Conservation (phyloP, 1,139 yeast species). For the Hemisphaericaspora xylofermentans region DNA sequence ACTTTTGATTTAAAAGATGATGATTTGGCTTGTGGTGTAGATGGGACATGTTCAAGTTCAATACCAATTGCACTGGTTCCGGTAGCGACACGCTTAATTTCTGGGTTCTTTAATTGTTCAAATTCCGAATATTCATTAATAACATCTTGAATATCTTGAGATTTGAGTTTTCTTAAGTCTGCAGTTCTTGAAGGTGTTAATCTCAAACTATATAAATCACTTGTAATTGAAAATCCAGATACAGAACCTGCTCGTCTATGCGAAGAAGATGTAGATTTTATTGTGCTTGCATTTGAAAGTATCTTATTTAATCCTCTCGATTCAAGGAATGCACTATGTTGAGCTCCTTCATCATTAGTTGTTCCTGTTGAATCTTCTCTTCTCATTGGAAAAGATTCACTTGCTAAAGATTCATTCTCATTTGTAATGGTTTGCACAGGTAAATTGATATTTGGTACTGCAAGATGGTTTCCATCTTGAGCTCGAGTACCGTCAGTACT, state of each 20-base stretch:
- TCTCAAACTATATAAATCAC: slow-evolving; percentile 12
- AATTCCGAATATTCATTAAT: slow-evolving; percentile 61
- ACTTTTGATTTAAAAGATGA: slow-evolving; percentile 8
- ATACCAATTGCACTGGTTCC: slow-evolving; percentile 13
- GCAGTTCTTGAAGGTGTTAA: slow-evolving; percentile 28
- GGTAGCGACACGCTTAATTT: slow-evolving; percentile 11
- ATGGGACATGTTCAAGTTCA: slow-evolving; percentile 6
- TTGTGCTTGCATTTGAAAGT: slow-evolving; percentile 7
- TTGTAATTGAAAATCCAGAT: slow-evolving; percentile 7
- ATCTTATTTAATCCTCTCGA: slow-evolving; percentile 7
- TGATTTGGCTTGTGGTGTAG: slow-evolving; percentile 5
- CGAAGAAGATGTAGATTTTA: neutral
- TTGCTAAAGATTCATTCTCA: slow-evolving; percentile 7
- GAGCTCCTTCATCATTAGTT: slow-evolving; percentile 15
- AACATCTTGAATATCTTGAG: slow-evolving; percentile 57
- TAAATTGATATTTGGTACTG: neutral
- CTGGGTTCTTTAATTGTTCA: slow-evolving; percentile 29
- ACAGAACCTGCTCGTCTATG: slow-evolving; percentile 13
- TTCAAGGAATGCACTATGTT: slow-evolving; percentile 22
- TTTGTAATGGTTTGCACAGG: neutral
- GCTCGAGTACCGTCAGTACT: neutral
- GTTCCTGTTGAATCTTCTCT: slow-evolving; percentile 1
- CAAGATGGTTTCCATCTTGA: neutral
- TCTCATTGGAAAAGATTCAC: slow-evolving; percentile 2
- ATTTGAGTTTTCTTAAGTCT: slow-evolving; percentile 42